Conservation (phyloP, 768 basidiomycete genomes). For the Termitomyces sp. region DNA sequence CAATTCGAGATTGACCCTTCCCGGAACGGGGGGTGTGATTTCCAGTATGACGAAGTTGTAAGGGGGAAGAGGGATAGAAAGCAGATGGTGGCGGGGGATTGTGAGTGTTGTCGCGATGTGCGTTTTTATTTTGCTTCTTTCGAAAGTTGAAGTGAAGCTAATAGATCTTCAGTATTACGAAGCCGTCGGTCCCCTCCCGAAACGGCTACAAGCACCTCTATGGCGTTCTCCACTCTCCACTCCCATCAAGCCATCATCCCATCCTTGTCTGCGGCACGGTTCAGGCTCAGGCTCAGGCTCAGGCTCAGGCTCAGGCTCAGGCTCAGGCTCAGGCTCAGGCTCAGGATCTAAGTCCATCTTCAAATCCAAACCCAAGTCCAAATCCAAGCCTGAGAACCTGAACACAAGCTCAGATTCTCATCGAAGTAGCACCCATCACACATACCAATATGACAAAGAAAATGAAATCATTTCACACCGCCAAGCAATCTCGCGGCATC, state of each 20-base stretch:
- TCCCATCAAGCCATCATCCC: conserved; percentile 16
- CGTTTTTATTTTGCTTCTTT: conserved; percentile 12
- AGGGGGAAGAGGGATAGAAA: conserved; percentile 58
- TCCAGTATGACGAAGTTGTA: conserved; percentile 75
- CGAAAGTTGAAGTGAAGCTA: not conserved
- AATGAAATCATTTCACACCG: conserved; percentile 48
- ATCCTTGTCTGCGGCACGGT: conserved; percentile 21
- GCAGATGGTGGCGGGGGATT: conserved; percentile 69
- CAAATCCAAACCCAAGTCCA: not conserved
- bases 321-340: conserved; percentile 1
- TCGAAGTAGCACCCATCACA: not conserved
- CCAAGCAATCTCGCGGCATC: conserved; percentile 66
- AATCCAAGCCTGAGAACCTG: too few relatives aligned
- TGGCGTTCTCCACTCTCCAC: conserved; percentile 63
- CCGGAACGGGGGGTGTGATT: conserved; percentile 59
- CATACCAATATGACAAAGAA: conserved; percentile 17
- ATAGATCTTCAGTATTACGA: conserved; percentile 63
- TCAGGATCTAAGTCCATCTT: not conserved
- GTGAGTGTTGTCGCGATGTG: conserved; percentile 78
- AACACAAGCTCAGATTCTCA: not conserved
- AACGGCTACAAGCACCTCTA: conserved; percentile 56
- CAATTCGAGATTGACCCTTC: conserved; percentile 61
- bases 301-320: conserved; percentile 1
- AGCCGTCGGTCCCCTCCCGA: conserved; percentile 67
- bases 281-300: conserved; percentile 5